Percentiles rank a stretch among this genome's conserved stretches.
phyloP scores from a whole-genome alignment of 495 filamentous ascomycete genomes.

The Talaromyces thailandensis region DNA sequence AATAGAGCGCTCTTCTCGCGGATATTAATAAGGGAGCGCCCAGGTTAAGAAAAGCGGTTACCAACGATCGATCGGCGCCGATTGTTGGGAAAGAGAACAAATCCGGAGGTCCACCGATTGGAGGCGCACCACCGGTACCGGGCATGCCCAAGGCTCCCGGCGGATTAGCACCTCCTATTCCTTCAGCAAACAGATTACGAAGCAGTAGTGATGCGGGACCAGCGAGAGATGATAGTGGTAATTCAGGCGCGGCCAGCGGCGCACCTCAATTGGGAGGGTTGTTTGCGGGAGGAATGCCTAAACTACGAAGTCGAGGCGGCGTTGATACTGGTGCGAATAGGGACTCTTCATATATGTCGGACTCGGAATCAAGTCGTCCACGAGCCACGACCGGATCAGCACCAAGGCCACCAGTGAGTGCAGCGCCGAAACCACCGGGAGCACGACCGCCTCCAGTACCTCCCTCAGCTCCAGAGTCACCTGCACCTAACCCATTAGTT shows the following conservation, averaged over 20 bases:
- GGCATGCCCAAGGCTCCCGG: constrained; percentile 50
- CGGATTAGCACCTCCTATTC: constrained; percentile 70
- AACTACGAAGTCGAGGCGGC: constrained; percentile 80
- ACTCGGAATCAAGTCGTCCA: constrained; percentile 54
- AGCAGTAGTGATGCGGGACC: constrained; percentile 72
- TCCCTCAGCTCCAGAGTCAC: constrained; percentile 43
- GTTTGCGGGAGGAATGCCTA: constrained; percentile 93
- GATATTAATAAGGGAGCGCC: constrained; percentile 79
- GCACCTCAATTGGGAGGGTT: constrained; percentile 81
- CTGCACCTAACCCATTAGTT: constrained; percentile 48
- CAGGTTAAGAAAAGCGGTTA: constrained; percentile 75
- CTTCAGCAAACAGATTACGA: constrained; percentile 54
- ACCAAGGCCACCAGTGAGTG: constrained; percentile 49
- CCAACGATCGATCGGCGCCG: constrained; percentile 91
- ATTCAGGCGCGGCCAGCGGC: constrained; percentile 35
- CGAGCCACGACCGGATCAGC: constrained; percentile 31
- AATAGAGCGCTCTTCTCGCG: constrained; percentile 77
- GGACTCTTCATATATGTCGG: constrained; percentile 70
- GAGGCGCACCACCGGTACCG: constrained; percentile 76
- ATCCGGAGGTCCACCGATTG: constrained; percentile 48
- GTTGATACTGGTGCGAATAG: constrained; percentile 80
- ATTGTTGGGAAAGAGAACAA: constrained; percentile 47
- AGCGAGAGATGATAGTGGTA: constrained; percentile 24
- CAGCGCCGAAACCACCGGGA: constrained; percentile 55
- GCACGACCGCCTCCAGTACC: constrained; percentile 41